These are phyloP conservation scores for Pisolithus albus DNA, from an alignment of 768 basidiomycete species.

Conservation along the genomic window DNA sequence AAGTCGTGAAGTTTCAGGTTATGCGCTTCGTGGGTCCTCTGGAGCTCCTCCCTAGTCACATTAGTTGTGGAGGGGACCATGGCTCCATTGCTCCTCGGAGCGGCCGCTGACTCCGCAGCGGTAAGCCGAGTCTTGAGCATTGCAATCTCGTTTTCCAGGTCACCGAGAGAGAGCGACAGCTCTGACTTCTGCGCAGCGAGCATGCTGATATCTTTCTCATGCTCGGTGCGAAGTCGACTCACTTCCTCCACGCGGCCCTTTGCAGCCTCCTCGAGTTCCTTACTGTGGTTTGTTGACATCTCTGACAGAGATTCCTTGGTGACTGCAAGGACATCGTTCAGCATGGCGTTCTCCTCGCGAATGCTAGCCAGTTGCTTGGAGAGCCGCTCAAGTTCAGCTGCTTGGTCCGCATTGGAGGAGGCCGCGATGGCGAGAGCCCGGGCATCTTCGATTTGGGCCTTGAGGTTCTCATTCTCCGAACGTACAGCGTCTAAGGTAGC, in stretches of 20 bases:
- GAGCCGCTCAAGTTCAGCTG: conserved; percentile 49
- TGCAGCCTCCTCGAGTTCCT: conserved; percentile 73
- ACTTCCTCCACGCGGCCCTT: conserved; percentile 64
- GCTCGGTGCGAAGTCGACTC: conserved; percentile 48
- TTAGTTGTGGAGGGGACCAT: conserved; percentile 30
- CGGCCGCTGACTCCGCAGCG: conserved; percentile 37
- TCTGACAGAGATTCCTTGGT: conserved; percentile 67
- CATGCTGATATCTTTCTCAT: conserved; percentile 54
- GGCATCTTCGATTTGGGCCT: conserved; percentile 59
- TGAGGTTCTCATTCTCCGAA: conserved; percentile 50
- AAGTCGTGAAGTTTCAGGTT: conserved; percentile 73
- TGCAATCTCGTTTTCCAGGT: conserved; percentile 71
- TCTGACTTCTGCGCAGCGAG: conserved; percentile 58
- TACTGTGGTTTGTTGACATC: conserved; percentile 60
- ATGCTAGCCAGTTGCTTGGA: conserved; percentile 50
- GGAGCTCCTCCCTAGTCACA: conserved; percentile 72
- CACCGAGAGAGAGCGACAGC: conserved; percentile 55
- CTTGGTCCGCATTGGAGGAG: conserved; percentile 41
- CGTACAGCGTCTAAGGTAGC: conserved; percentile 44
- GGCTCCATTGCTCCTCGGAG: conserved; percentile 53
- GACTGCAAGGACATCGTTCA: conserved; percentile 58
- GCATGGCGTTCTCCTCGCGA: conserved; percentile 64
- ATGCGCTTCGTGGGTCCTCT: conserved; percentile 76
- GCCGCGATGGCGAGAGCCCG: conserved; percentile 39
- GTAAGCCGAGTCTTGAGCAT: conserved; percentile 51